These are phyloP conservation scores for Fusarium bulbicola DNA, from an alignment of 2,329 filamentous ascomycete species.

Conservation along the genomic window DNA sequence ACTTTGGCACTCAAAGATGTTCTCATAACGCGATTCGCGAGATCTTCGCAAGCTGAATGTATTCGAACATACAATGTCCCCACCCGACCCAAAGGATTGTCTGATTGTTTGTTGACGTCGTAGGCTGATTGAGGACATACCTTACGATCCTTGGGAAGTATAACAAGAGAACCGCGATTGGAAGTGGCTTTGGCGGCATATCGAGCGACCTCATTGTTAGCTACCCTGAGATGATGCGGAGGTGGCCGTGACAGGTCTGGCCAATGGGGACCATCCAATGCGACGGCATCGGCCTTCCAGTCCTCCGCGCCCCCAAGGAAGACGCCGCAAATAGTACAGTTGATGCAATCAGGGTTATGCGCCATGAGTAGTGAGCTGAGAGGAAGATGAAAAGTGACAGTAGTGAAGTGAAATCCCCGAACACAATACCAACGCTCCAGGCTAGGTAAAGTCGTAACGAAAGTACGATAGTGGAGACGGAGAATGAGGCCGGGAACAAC, in stretches of 20 bases:
- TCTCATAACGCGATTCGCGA: neutral
- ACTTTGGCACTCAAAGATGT: neutral
- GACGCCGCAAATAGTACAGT: constrained; percentile 12
- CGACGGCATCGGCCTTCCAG: neutral
- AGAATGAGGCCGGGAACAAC: no score
- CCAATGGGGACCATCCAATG: constrained; percentile 2
- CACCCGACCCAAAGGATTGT: neutral
- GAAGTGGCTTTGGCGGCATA: neutral
- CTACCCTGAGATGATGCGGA: neutral
- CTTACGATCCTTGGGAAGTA: neutral
- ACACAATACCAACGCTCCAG: no score
- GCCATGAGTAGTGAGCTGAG: neutral
- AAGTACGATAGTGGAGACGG: no score
- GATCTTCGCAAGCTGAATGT: neutral
- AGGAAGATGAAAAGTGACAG: no score
- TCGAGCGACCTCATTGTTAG: neutral
- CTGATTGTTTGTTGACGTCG: neutral
- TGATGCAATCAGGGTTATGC: neutral
- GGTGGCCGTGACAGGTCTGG: neutral
- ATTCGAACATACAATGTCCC: neutral
- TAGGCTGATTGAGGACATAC: neutral
- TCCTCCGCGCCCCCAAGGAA: neutral
- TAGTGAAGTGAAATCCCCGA: no score
- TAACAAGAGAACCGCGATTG: neutral
- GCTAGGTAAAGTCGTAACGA: no score